Conservation (phyloP, 805 yeast species). For the Candida vaughaniae region DNA sequence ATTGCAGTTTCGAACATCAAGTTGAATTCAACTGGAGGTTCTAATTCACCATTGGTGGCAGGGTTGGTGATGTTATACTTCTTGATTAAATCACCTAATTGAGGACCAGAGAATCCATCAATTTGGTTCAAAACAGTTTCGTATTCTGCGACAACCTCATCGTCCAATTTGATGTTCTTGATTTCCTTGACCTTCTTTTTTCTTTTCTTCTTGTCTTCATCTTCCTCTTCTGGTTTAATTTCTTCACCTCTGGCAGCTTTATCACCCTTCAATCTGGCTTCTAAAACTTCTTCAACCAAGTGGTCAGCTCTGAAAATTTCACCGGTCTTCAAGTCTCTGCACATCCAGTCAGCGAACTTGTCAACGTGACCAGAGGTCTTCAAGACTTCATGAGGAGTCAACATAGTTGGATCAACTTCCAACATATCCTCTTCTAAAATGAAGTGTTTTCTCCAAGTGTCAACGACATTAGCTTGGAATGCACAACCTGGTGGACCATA, state of each 20-base stretch:
- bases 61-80: constrained; percentile 89
- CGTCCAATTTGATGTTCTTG: constrained; percentile 83
- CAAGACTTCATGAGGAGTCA: constrained; percentile 95
- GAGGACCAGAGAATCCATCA: constrained; percentile 92
- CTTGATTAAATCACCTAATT: constrained; percentile 84
- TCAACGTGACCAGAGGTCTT: constrained; percentile 99
- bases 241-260: constrained; percentile 89
- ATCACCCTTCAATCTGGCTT: constrained; percentile 94
- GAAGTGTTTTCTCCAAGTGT: constrained; percentile 96
- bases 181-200: constrained; percentile 94
- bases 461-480: constrained; percentile 91
- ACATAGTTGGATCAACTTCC: constrained; percentile 97
- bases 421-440: constrained; percentile 97
- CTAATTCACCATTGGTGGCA: constrained; percentile 79
- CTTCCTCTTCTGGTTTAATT: constrained; percentile 53
- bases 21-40: constrained; percentile 92
- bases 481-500: constrained; percentile 99
- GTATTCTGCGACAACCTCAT: constrained; percentile 73
- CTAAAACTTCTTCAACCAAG: constrained; percentile 95
- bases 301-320: constrained; percentile 99
- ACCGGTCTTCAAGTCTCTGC: constrained; percentile 91
- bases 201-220: constrained; percentile 67
- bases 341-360: constrained; percentile 99
- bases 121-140: constrained; percentile 87
- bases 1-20: constrained; percentile 99